Base-by-base conservation (phyloP, 1,284 basidiomycete genomes). In the Marasmius fiardii region DNA sequence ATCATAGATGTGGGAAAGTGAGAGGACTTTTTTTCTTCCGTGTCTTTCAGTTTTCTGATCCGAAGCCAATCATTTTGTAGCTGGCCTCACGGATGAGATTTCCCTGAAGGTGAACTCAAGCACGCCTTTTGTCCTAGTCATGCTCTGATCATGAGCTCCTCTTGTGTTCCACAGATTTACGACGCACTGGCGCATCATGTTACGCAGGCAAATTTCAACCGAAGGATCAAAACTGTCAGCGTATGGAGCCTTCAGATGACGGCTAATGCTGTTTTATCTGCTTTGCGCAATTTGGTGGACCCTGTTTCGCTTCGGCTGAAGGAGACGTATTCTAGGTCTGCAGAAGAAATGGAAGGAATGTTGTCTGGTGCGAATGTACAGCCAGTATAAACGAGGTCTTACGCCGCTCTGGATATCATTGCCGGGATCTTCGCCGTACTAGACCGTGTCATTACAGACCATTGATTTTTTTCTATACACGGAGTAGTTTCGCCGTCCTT, bases 141-240 rank as follows among this genome's bases (percentile, higher is more conserved):
- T n/a, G 35, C 26, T 31, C 2, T 16, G 43, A 43, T 21, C 33
- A 47, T 4, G 49, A 51, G 64, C 4, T 39, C 26, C 24, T 54
- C 57, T 43, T 57, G 14, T 41, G 43, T 55, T n/a, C 33, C 11
- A 41, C 63, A 91, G 84, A 87, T 87, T 24, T 95, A 96, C 69
- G 90, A 92, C 53, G 95, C 95, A 7, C 81, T 98, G 58, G 94
- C 94, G 2, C 86, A 93, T 68, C 95, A 98, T 69, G 95, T 96
- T 58, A 86, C 86, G 1, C 89, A 93, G 64, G 85, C 83, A 14
- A 90, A 92, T 63, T 90, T 95, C 78, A 90, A 93, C 65, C 84
- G 89, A 56, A 84, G 94, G 14, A 82, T 96, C 63, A 89, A 87
- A 69, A 90, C 88, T 6, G 93, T 98, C 60, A 87, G 91, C 56